These are phyloP conservation scores for Pestalotiopsis fici DNA, from an alignment of 2,329 filamentous ascomycete species.

Conservation along the genomic window DNA sequence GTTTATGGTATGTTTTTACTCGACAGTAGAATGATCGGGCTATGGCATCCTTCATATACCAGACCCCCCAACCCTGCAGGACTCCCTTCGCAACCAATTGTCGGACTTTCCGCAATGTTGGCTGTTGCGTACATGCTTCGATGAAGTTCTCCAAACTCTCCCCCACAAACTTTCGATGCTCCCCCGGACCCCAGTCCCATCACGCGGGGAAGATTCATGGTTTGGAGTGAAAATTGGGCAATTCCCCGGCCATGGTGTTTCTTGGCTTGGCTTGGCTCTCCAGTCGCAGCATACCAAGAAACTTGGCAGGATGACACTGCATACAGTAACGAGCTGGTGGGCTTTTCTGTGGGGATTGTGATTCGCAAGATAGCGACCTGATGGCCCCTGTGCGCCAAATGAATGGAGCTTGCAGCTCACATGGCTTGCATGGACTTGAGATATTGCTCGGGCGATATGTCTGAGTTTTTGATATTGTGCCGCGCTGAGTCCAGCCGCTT, in stretches of 20 bases:
- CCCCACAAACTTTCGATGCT: not conserved
- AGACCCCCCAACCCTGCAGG: not conserved
- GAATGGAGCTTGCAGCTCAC: not conserved
- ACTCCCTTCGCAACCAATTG: not conserved
- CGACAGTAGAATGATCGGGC: not conserved
- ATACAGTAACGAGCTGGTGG: not conserved
- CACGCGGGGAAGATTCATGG: not conserved
- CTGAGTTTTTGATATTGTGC: not conserved
- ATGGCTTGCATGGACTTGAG: not conserved
- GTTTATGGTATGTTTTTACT: not conserved
- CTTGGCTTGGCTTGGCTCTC: slow-evolving; percentile 5
- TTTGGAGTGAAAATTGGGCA: not conserved
- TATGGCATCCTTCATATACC: not conserved
- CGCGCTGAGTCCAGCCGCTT: not conserved
- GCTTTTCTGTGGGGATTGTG: not conserved
- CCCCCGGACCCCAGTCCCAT: not conserved
- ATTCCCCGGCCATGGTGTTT: not conserved
- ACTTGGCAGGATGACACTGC: slow-evolving; percentile 3
- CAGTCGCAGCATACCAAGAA: not conserved
- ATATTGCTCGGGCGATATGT: not conserved
- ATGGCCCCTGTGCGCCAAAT: not conserved
- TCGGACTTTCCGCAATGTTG: not conserved
- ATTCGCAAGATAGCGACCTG: not conserved
- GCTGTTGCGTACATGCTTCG: not conserved
- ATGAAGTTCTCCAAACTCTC: not conserved